These are phyloP conservation scores for Ceratonia siliqua DNA, from an alignment of 306 rosid genomes.

Conservation along the genomic window DNA sequence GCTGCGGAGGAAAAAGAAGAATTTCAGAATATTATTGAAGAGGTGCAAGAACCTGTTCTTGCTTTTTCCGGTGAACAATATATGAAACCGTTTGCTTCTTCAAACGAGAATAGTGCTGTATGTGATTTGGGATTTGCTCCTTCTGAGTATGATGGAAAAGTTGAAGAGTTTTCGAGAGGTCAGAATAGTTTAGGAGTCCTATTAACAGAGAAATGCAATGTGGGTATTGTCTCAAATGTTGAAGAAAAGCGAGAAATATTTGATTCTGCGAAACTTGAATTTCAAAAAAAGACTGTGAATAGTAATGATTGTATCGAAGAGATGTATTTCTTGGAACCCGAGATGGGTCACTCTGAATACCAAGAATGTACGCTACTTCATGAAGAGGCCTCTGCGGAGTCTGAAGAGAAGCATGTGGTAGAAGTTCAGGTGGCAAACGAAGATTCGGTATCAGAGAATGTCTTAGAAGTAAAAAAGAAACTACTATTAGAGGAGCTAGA, in stretches of 20 bases:
- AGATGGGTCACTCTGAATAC: neutral
- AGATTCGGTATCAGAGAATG: conserved; percentile 27
- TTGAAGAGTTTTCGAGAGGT: neutral
- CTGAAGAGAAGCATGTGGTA: neutral
- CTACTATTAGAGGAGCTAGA: conserved; percentile 59
- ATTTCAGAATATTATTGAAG: neutral
- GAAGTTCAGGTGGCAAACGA: conserved; percentile 11
- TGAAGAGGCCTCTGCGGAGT: neutral
- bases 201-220: neutral
- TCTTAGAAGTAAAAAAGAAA: conserved; percentile 55
- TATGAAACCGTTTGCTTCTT: conserved; percentile 6
- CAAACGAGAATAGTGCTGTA: neutral
- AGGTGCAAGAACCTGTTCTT: conserved; percentile 22
- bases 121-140: neutral
- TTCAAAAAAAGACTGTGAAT: neutral
- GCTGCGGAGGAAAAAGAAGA: neutral
- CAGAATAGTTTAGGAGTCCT: neutral
- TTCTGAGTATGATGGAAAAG: conserved; percentile 22
- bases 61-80: neutral
- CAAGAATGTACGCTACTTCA: neutral
- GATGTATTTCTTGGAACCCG: neutral
- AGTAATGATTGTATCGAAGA: neutral
- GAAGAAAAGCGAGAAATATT: neutral
- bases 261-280: conserved; percentile 25
- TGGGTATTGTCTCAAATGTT: neutral